Base-by-base conservation (phyloP, 225 moss, liverwort and hornwort species). In the Sphagnum tenellum region DNA sequence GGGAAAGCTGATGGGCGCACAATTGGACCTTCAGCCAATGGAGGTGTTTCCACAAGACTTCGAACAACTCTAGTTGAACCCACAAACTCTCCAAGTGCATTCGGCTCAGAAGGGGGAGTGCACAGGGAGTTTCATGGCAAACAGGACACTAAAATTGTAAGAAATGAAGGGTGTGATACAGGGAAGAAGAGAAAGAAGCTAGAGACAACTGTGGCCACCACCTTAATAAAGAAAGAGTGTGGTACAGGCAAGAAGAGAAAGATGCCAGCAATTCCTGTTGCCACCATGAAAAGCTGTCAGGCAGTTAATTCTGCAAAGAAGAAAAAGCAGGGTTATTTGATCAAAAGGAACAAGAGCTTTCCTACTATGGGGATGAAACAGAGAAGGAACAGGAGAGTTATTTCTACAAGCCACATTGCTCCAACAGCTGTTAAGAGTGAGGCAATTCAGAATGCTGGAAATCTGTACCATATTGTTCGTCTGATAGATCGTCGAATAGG, bases 401-500 rank as follows among this genome's bases (percentile, higher is more conserved):
- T 29, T 29, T 29, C 29, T 29, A 29, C 29, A 29, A 47, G 4
- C 12, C 44, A 3, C 49, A 71, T 68, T 68, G 56, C 68, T 65
- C 66, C 75, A 73, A 76, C 57, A 69, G 73, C 73, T 63, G 57
- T 50, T 58, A 71, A 45, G 12, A 12, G 44, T 5, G 55, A 62
- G 9, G 64, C 63, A 45, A 10, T 7, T 29, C 29, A 29, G 5
- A 64, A 71, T 50, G 63, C 73, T 54, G 66, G 61, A 50, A 76
- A 69, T 71, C 57, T 69, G 12, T 72, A 83, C 67, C 68, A 50
- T 49, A 79, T 83, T 60, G 71, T 76, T 60, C 72, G 66, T 64
- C 12, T 83, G 62, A 12, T 79, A 14, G 83, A 83, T 61, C 75
- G 83, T 58, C 70, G 80, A 55, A 77, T 70, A 70, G 77, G 67